phyloP scores from a whole-genome alignment of 495 filamentous ascomycete species.

The Tetracladium setigerum region DNA sequence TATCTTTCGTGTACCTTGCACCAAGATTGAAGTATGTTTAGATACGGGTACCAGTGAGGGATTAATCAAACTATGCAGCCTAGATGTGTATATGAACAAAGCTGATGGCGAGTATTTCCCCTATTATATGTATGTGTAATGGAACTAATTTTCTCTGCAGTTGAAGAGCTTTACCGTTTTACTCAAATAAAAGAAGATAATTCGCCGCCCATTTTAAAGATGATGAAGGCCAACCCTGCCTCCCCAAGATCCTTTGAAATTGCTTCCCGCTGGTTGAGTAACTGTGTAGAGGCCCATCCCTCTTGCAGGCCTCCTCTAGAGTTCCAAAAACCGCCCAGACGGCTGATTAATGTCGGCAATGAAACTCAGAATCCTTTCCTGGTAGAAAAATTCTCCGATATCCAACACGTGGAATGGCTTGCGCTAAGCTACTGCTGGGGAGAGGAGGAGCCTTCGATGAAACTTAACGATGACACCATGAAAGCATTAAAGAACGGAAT shows the following conservation, averaged over 20 bases:
- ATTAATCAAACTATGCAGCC: constrained; percentile 11
- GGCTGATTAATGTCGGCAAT: constrained; percentile 15
- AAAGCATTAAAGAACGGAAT: constrained; percentile 7
- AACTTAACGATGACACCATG: constrained; percentile 13
- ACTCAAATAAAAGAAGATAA: constrained; percentile 14
- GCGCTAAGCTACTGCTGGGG: constrained; percentile 26
- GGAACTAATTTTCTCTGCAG: constrained; percentile 11
- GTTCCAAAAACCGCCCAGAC: constrained; percentile 11
- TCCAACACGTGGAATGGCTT: constrained; percentile 13
- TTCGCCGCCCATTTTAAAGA: constrained; percentile 14
- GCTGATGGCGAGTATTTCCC: constrained; percentile 10
- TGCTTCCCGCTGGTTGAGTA: constrained; percentile 13
- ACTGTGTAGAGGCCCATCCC: constrained; percentile 13
- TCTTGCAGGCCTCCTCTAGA: constrained; percentile 11
- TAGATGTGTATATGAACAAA: constrained; percentile 13
- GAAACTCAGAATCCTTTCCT: constrained; percentile 16
- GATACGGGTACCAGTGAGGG: constrained; percentile 12
- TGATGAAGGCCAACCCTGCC: constrained; percentile 11
- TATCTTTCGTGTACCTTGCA: constrained; percentile 11
- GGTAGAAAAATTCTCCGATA: constrained; percentile 14
- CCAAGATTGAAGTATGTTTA: constrained; percentile 14
- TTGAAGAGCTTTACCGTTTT: constrained; percentile 9
- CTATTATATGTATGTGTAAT: constrained; percentile 7
- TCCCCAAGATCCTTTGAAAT: constrained; percentile 11
- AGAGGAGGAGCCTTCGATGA: constrained; percentile 2